Percentiles rank a stretch among this genome's conserved stretches.
Evolutionary conservation across 2,329 filamentous ascomycete genomes (phyloP).

Genomic region (Trichoderma semiorbis): DNA sequence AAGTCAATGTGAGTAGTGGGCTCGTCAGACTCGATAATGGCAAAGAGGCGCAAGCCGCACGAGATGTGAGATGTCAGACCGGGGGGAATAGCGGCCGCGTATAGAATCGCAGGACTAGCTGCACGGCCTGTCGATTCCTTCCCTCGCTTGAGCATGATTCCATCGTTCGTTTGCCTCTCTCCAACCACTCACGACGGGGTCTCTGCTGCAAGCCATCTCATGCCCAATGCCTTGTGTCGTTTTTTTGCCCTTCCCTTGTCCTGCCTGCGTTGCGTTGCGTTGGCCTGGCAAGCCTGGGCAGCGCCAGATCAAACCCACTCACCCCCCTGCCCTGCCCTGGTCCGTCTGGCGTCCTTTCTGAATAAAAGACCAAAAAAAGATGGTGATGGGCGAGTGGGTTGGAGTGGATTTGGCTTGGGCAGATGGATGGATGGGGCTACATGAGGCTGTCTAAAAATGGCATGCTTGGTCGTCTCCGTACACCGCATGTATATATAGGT

Average conservation of each 20-base stretch:
- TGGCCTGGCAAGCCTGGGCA: background rate
- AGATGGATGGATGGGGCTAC: background rate
- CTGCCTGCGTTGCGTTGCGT: background rate
- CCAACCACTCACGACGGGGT: background rate
- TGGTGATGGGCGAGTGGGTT: conserved; percentile 8
- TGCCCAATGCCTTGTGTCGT: background rate
- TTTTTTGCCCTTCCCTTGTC: background rate
- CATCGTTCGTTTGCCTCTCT: background rate
- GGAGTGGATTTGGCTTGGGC: background rate
- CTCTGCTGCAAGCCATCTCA: background rate
- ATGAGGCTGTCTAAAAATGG: conserved; percentile 11
- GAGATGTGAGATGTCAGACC: conserved; percentile 9
- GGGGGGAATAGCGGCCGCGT: background rate
- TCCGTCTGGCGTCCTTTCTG: background rate
- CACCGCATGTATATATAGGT: background rate
- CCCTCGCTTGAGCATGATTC: background rate
- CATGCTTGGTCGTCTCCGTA: background rate
- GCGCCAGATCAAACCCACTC: background rate
- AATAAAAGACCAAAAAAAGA: background rate
- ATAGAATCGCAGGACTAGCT: background rate
- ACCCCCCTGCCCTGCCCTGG: background rate
- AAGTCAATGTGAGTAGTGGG: conserved; percentile 3
- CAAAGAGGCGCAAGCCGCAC: conserved; percentile 15
- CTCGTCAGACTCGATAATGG: conserved; percentile 1
- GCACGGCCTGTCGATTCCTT: background rate